Evolutionary conservation across 2,329 filamentous ascomycete genomes (phyloP).

Genomic region (Fusarium haematococcum): DNA sequence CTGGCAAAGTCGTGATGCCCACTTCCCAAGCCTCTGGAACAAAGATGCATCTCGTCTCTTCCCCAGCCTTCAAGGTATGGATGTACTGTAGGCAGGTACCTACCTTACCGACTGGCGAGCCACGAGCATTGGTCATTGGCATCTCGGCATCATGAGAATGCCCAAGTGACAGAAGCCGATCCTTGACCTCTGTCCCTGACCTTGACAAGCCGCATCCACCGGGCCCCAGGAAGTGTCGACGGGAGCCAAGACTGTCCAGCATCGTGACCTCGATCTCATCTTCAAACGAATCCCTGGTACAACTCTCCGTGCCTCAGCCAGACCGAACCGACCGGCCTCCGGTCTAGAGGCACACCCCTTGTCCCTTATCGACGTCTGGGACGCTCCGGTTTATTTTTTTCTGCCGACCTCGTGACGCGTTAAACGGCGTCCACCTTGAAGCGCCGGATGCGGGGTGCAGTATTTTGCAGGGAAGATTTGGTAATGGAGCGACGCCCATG

Average conservation of each 20-base stretch:
- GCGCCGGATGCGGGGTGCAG: constrained; percentile 46
- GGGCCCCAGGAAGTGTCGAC: neutral
- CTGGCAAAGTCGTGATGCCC: neutral
- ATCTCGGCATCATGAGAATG: constrained; percentile 13
- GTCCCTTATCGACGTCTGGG: neutral
- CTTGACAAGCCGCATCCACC: neutral
- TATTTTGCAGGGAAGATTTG: constrained; percentile 37
- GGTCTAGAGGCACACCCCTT: constrained; percentile 28
- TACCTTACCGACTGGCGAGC: constrained; percentile 2
- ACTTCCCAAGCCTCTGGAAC: constrained; percentile 4
- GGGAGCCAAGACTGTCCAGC: constrained; percentile 15
- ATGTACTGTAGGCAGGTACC: neutral
- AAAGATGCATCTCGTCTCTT: constrained; percentile 14
- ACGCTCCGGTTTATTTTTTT: constrained; percentile 32
- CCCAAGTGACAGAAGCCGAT: constrained; percentile 7
- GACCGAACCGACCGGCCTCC: constrained; percentile 1
- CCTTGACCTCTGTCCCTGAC: neutral
- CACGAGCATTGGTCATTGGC: neutral
- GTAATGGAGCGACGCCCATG: constrained; percentile 42
- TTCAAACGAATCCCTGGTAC: neutral
- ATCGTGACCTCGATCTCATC: constrained; percentile 23
- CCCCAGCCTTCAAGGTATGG: constrained; percentile 10
- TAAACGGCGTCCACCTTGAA: constrained; percentile 35
- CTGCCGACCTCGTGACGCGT: constrained; percentile 44
- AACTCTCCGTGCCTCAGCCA: constrained; percentile 19